Percentiles rank a stretch among this genome's conserved stretches.
Conservation (phyloP, 306 rosid genomes). For the Cucumis melo region DNA sequence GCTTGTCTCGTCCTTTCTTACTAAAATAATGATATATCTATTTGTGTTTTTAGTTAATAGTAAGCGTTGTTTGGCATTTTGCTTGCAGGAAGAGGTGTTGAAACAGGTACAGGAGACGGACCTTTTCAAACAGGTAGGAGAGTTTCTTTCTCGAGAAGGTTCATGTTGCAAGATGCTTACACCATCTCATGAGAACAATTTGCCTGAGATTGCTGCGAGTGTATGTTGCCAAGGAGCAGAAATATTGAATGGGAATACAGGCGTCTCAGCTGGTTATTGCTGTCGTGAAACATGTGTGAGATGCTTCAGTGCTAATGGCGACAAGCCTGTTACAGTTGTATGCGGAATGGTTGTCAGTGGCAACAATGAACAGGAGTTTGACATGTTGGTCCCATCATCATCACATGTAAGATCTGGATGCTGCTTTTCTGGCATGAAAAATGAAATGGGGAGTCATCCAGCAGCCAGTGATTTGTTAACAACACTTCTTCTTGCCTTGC, state of each 20-base stretch:
- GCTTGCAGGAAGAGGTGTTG: conserved; percentile 62
- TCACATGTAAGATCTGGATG: conserved; percentile 28
- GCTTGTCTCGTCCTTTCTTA: not conserved
- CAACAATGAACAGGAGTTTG: conserved; percentile 48
- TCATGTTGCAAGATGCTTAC: conserved; percentile 22
- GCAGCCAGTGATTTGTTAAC: conserved; percentile 70
- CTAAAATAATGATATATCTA: not conserved
- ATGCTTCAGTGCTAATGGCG: conserved; percentile 50
- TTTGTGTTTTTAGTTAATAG: not conserved
- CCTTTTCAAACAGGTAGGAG: conserved; percentile 57
- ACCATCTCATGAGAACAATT: conserved; percentile 22
- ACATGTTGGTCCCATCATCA: conserved; percentile 61
- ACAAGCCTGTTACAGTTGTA: conserved; percentile 52
- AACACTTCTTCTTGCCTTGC: conserved; percentile 70
- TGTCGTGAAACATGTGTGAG: conserved; percentile 55
- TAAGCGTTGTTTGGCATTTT: conserved; percentile 7
- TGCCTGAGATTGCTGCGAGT: conserved; percentile 62
- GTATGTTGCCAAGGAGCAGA: conserved; percentile 92
- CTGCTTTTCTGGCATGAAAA: conserved; percentile 30
- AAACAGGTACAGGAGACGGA: conserved; percentile 65
- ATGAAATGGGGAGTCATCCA: conserved; percentile 45
- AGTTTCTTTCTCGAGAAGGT: conserved; percentile 30
- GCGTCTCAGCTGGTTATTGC: conserved; percentile 33
- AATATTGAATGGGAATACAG: conserved; percentile 41
- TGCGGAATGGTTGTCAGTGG: conserved; percentile 62